Evolutionary conservation across 148 eudicot genomes (phyloP).

Genomic region (Amaranthus palmeri): DNA sequence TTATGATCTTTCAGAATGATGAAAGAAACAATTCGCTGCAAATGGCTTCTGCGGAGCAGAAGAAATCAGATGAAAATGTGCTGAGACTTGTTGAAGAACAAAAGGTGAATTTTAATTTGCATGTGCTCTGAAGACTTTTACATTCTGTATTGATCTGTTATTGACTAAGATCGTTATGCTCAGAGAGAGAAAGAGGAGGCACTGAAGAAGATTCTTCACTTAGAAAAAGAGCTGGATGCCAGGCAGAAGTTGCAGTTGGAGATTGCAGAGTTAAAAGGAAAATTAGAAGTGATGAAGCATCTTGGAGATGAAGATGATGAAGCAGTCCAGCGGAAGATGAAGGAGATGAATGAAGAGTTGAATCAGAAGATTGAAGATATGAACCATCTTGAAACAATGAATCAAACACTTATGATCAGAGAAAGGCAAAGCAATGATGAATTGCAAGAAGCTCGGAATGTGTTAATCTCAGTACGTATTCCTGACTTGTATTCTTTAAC

Average conservation of each 20-base stretch:
- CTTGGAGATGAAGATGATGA: conserved; percentile 74
- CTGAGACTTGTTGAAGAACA: conserved; percentile 79
- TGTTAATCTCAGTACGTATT: conserved; percentile 51
- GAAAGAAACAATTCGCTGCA: conserved; percentile 55
- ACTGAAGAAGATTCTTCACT: conserved; percentile 51
- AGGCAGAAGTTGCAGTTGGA: conserved; percentile 82
- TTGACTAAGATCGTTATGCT: conserved; percentile 25
- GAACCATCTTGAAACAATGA: conserved; percentile 43
- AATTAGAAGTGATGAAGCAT: conserved; percentile 76
- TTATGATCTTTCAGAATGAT: conserved; percentile 44
- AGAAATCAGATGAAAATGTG: conserved; percentile 66
- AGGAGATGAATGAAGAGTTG: conserved; percentile 63
- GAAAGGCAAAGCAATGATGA: conserved; percentile 87
- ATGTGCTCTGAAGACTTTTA: conserved; percentile 6
- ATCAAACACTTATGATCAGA: conserved; percentile 44
- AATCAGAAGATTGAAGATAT: conserved; percentile 47
- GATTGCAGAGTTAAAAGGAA: conserved; percentile 76
- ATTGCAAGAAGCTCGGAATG: conserved; percentile 75
- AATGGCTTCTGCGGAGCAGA: conserved; percentile 83
- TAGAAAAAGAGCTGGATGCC: conserved; percentile 69
- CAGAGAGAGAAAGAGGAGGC: conserved; percentile 93
- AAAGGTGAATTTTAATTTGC: conserved; percentile 40
- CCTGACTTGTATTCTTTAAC: not conserved
- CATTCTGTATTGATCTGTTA: not conserved
- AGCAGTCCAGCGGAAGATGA: conserved; percentile 58